Evolutionary conservation across 495 filamentous ascomycete species (phyloP).

Genomic region (Chaetomium tenue): DNA sequence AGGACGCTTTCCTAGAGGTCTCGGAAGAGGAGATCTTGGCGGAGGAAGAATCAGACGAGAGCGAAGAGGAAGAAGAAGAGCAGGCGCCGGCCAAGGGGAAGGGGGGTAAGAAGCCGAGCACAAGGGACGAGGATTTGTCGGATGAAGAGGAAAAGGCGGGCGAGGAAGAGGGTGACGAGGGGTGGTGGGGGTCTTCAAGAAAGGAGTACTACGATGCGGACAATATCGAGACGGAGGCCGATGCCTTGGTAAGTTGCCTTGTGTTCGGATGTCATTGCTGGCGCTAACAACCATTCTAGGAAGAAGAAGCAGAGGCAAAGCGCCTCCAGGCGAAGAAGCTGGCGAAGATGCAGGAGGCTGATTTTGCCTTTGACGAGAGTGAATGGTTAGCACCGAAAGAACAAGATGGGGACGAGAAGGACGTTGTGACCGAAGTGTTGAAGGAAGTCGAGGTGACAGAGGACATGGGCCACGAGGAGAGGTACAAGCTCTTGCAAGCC

Average conservation of each 20-base stretch:
- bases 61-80: conserved; percentile 35
- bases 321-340: conserved; percentile 86
- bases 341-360: conserved; percentile 77
- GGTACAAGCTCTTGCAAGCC: conserved; percentile 68
- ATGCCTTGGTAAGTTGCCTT: conserved; percentile 57
- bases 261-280: not conserved
- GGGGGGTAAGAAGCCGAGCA: conserved; percentile 28
- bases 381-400: conserved; percentile 65
- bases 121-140: conserved; percentile 38
- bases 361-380: conserved; percentile 87
- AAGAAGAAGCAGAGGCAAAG: conserved; percentile 87
- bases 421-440: conserved; percentile 75
- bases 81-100: conserved; percentile 26
- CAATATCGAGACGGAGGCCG: conserved; percentile 83
- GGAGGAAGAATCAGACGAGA: conserved; percentile 55
- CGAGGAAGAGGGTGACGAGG: conserved; percentile 69
- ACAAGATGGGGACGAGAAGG: conserved; percentile 47
- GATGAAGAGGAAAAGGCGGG: conserved; percentile 46
- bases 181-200: conserved; percentile 81
- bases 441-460: conserved; percentile 78
- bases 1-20: conserved; percentile 58
- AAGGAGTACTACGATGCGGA: conserved; percentile 92
- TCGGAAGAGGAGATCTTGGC: conserved; percentile 82
- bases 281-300: conserved; percentile 34
- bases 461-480: conserved; percentile 72